Evolutionary conservation across 176 grass and related monocot species (phyloP).

Genomic region (Triticum timopheevii): DNA sequence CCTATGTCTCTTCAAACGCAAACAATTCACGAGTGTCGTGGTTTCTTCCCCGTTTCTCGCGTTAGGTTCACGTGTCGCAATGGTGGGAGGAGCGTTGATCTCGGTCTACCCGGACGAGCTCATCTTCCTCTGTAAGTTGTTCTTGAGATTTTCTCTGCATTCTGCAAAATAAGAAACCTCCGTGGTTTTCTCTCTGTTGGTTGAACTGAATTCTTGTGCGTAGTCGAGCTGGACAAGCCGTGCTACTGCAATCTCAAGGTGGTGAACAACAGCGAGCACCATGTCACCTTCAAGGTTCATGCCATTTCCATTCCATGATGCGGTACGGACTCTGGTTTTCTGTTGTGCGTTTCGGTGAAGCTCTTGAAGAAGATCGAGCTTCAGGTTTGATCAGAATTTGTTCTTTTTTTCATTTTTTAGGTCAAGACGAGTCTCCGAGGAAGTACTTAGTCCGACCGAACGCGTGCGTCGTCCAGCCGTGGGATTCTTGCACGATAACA

Average conservation of each 20-base stretch:
- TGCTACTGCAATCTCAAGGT: constrained; percentile 97
- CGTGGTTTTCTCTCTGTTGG: neutral
- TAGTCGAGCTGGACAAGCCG: constrained; percentile 95
- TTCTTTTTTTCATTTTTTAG: constrained; percentile 26
- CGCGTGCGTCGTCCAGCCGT: constrained; percentile 79
- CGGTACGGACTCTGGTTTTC: constrained; percentile 1
- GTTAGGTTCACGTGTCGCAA: constrained; percentile 42
- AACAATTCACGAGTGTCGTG: neutral
- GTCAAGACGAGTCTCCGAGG: constrained; percentile 96
- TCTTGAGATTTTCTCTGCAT: neutral
- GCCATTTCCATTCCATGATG: neutral
- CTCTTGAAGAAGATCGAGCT: neutral
- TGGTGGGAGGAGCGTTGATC: constrained; percentile 81
- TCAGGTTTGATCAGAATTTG: constrained; percentile 32
- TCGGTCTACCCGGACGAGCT: constrained; percentile 90
- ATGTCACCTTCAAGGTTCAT: constrained; percentile 95
- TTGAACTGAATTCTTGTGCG: constrained; percentile 28
- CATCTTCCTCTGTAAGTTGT: constrained; percentile 78
- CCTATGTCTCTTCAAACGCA: constrained; percentile 18
- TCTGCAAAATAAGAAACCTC: neutral
- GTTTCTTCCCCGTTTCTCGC: constrained; percentile 15
- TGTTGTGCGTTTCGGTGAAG: constrained; percentile 8
- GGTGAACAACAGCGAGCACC: constrained; percentile 94
- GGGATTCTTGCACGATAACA: constrained; percentile 94
- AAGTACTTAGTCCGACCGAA: constrained; percentile 98